Percentiles rank a stretch among this genome's conserved stretches.
phyloP scores from a whole-genome alignment of 169 alveolate genomes.

The Plasmodium chabaudi region DNA sequence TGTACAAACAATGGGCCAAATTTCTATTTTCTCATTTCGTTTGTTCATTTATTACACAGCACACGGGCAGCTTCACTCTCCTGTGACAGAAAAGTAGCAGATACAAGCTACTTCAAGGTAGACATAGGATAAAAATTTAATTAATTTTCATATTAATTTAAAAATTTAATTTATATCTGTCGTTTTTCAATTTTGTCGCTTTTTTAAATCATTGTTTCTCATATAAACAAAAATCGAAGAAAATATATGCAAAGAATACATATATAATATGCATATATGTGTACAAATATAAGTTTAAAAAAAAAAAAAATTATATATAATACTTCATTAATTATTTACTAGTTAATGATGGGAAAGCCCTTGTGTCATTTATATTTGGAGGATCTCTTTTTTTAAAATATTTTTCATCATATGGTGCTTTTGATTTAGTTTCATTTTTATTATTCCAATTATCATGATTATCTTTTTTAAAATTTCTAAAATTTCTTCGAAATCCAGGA shows the following conservation, averaged over 20 bases:
- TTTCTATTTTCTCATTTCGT: too few species aligned
- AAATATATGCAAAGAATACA: slow-evolving; percentile 2
- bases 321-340: slow-evolving; percentile 25
- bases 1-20: too few species aligned
- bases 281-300: neutral
- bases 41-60: too few species aligned
- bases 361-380: slow-evolving; percentile 67
- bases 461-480: slow-evolving; percentile 41
- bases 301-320: neutral
- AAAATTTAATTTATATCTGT: too few species aligned
- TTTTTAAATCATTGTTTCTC: slow-evolving; percentile 10
- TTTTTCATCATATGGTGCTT: slow-evolving; percentile 59
- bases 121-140: too few species aligned
- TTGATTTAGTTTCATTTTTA: slow-evolving; percentile 16
- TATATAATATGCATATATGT: neutral
- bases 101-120: too few species aligned
- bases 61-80: too few species aligned
- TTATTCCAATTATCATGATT: slow-evolving; percentile 35
- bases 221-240: slow-evolving; percentile 20
- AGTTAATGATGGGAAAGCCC: slow-evolving; percentile 74
- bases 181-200: too few species aligned
- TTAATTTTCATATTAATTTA: too few species aligned
- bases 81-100: too few species aligned
- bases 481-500: slow-evolving; percentile 70
- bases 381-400: slow-evolving; percentile 73